Percentiles rank a stretch among this genome's conserved stretches.
phyloP scores from a whole-genome alignment of 768 basidiomycete genomes.

The Russula lepida region DNA sequence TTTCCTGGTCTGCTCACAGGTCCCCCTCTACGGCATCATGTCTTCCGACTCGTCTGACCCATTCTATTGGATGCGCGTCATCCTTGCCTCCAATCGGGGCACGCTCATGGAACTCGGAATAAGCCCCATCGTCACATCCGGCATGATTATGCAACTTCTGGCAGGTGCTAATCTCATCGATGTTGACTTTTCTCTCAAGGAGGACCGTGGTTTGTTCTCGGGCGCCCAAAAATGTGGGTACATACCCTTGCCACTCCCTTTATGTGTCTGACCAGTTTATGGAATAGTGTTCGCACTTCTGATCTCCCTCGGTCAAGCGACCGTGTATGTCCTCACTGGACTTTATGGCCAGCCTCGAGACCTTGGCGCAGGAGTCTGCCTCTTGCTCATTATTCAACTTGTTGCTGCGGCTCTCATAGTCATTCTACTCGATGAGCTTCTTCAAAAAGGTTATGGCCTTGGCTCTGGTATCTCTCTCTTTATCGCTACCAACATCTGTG shows the following conservation, averaged over 20 bases:
- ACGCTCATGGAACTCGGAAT: slow-evolving; percentile 99
- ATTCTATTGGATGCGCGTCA: slow-evolving; percentile 99
- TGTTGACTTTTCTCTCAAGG: slow-evolving; percentile 94
- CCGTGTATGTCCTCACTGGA: slow-evolving; percentile 94
- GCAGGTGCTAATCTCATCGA: slow-evolving; percentile 97
- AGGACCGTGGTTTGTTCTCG: slow-evolving; percentile 91
- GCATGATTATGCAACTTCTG: slow-evolving; percentile 99
- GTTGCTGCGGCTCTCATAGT: slow-evolving; percentile 92
- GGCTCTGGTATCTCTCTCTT: slow-evolving; percentile 98
- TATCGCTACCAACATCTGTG: slow-evolving; percentile 99
- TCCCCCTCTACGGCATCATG: slow-evolving; percentile 99
- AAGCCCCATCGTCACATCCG: slow-evolving; percentile 93
- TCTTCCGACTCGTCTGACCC: slow-evolving; percentile 99
- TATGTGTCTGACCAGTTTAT: background rate
- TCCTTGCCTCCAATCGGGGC: slow-evolving; percentile 95
- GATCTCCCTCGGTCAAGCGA: slow-evolving; percentile 93
- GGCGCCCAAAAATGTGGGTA: slow-evolving; percentile 92
- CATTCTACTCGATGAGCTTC: slow-evolving; percentile 95
- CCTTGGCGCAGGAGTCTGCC: slow-evolving; percentile 93
- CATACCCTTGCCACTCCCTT: background rate
- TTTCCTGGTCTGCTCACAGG: slow-evolving; percentile 99
- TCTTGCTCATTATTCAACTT: slow-evolving; percentile 94
- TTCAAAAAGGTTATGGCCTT: slow-evolving; percentile 98
- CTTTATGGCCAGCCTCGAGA: slow-evolving; percentile 92
- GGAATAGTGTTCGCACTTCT: slow-evolving; percentile 87